A percentile compares a stretch with the other conserved stretches of the same genome.
Conservation (phyloP, 2,329 filamentous ascomycete species). For the Cladosporium cucumerinum region DNA sequence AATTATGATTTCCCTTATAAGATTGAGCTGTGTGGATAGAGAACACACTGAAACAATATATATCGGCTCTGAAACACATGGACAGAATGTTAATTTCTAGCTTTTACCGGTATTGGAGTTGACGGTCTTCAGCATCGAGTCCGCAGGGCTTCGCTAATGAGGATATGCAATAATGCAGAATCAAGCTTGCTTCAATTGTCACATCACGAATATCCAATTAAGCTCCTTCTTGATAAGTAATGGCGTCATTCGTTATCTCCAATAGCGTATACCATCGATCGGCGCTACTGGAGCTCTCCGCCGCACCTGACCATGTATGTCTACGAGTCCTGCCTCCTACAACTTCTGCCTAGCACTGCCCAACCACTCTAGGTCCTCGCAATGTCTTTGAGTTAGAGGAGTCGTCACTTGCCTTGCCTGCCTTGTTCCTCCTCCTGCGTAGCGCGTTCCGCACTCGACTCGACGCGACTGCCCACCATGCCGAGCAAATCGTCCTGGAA, state of each 20-base stretch:
- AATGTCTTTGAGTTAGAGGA: background rate
- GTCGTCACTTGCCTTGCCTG: too few relatives aligned
- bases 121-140: background rate
- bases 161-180: background rate
- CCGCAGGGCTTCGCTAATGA: background rate
- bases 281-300: background rate
- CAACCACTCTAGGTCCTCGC: background rate
- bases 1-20: background rate
- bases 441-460: too few relatives aligned
- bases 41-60: background rate
- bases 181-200: background rate
- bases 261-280: background rate
- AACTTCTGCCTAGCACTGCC: background rate
- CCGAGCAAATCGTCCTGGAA: slow-evolving; percentile 28
- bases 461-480: slow-evolving; percentile 16
- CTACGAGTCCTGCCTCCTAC: background rate
- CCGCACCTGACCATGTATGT: background rate
- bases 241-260: background rate
- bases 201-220: background rate
- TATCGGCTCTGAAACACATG: background rate
- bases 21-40: background rate
- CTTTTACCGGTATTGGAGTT: background rate
- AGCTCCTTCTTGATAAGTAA: background rate
- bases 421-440: too few relatives aligned
- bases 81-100: background rate